Conservation (phyloP, 805 yeast species). For the Candida railenensis region DNA sequence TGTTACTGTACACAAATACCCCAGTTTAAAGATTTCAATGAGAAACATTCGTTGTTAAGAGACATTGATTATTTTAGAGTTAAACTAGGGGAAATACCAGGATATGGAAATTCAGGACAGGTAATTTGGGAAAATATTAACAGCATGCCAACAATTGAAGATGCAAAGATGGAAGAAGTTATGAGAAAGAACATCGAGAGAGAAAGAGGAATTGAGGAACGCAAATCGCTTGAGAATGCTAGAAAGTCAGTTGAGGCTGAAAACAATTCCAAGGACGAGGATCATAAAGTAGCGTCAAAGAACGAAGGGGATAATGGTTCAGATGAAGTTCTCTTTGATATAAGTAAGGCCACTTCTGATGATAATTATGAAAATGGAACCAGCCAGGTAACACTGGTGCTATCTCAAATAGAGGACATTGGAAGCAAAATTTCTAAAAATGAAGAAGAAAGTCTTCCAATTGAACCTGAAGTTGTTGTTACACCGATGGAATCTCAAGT, state of each 20-base stretch:
- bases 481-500: no score
- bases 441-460: no score
- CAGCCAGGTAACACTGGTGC: no score
- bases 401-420: no score
- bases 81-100: constrained; percentile 56
- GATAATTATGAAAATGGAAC: no score
- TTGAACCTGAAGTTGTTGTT: no score
- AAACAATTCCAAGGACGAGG: background rate
- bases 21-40: constrained; percentile 48
- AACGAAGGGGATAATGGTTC: background rate
- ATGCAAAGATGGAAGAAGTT: constrained; percentile 43
- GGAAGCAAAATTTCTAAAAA: no score
- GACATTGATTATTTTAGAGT: constrained; percentile 66
- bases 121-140: constrained; percentile 62
- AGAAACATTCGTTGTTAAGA: constrained; percentile 52
- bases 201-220: constrained; percentile 13
- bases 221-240: constrained; percentile 5
- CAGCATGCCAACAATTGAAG: constrained; percentile 50
- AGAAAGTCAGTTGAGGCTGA: background rate
- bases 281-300: background rate
- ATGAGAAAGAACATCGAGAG: constrained; percentile 41
- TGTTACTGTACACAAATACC: constrained; percentile 48
- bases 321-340: background rate
- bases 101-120: constrained; percentile 62
- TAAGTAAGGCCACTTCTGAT: no score